Conservation (phyloP, 805 yeast species). For the Wickerhamomyces rabaulensis region DNA sequence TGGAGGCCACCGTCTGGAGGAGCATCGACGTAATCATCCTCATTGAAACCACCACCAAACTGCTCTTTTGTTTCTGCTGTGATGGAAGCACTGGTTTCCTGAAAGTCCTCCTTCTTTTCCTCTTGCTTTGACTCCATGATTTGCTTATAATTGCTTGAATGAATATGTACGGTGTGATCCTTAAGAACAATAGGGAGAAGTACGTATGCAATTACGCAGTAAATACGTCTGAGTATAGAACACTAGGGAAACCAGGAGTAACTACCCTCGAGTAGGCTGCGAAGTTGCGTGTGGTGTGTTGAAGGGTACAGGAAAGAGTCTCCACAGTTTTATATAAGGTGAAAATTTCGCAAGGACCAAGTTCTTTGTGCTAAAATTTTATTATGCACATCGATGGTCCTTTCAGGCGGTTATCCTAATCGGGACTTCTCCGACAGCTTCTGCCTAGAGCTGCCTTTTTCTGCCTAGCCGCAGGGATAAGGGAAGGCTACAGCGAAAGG, state of each 20-base stretch:
- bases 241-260: too few species aligned
- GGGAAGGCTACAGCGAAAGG: too few species aligned
- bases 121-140: neutral
- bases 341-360: neutral
- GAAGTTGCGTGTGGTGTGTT: too few species aligned
- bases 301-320: neutral
- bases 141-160: too few species aligned
- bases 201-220: too few species aligned
- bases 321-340: neutral
- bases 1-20: slow-evolving; percentile 40
- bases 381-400: neutral
- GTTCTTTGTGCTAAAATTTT: too few species aligned
- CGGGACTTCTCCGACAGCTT: neutral
- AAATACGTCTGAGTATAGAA: too few species aligned
- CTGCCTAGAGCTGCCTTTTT: neutral
- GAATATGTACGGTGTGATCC: too few species aligned
- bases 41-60: slow-evolving; percentile 15
- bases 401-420: neutral
- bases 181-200: neutral
- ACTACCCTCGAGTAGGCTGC: too few species aligned
- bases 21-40: slow-evolving; percentile 29
- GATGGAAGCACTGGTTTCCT: neutral
- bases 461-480: too few species aligned
- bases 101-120: neutral
- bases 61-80: neutral